Conservation (phyloP, 306 rosid species). For the Vigna reflexopilosa region DNA sequence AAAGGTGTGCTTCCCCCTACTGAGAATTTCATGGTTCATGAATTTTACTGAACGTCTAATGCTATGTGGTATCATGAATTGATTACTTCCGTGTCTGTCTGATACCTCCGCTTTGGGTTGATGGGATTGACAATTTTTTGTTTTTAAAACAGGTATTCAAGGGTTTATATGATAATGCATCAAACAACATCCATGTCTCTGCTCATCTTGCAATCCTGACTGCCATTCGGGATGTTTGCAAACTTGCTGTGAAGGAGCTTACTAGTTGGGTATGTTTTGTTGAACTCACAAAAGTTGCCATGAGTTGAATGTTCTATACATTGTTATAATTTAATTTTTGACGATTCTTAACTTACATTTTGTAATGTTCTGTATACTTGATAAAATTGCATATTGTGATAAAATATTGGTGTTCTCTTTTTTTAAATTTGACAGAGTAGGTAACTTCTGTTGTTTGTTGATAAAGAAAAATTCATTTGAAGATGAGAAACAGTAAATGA, state of each 20-base stretch:
- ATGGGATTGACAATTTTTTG: constrained; percentile 22
- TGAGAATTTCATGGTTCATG: constrained; percentile 2
- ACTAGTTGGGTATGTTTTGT: constrained; percentile 88
- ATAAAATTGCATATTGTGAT: constrained; percentile 17
- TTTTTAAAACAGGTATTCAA: constrained; percentile 70
- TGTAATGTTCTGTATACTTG: neutral
- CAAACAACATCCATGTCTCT: constrained; percentile 72
- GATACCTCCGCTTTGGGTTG: constrained; percentile 31
- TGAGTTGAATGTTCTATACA: neutral
- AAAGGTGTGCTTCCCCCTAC: constrained; percentile 61
- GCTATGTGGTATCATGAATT: neutral
- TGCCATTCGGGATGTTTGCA: constrained; percentile 99
- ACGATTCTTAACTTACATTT: neutral
- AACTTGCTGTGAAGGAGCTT: constrained; percentile 95
- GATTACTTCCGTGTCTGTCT: constrained; percentile 32
- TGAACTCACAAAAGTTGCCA: constrained; percentile 2
- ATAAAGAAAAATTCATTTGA: neutral
- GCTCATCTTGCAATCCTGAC: constrained; percentile 86
- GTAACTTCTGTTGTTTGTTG: constrained; percentile 15
- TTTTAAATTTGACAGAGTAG: constrained; percentile 15
- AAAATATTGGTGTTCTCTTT: constrained; percentile 10
- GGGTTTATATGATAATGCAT: constrained; percentile 83
- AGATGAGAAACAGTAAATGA: constrained; percentile 1
- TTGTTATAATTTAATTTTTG: constrained; percentile 14
- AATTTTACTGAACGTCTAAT: constrained; percentile 5